Base-by-base conservation (phyloP, 306 rosid species). In the Pyrus betulifolia region DNA sequence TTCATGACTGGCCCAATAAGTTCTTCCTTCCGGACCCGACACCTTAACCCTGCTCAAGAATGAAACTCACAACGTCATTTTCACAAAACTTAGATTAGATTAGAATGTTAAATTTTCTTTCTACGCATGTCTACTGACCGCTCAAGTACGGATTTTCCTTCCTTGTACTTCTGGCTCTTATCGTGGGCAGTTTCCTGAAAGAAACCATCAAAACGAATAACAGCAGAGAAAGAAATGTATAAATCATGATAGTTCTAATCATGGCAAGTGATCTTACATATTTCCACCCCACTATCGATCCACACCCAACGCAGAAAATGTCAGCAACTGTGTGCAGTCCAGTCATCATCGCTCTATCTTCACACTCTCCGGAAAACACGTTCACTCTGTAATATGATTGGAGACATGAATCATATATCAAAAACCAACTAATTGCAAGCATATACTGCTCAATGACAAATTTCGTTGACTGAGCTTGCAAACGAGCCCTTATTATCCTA, bases 201-300 rank as follows among this genome's bases (percentile, higher is more conserved):
- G 67, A 65, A 84, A 76, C 76, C 83, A 80, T 74, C 82, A 78
- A 58, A 55, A 79, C 76, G 72, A 85, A 79, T 78, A 72, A 76
- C 75, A 76, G 73, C 70, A 64, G 67, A 57, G 85, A 75, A 57
- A 46, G 19, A 78, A 72, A 78, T n/a, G 28, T 4, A 69, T 15
- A 82, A 35, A 76, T 74, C 69, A 81, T 21, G 57, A 78, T 4
- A 13, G 11, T 38, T 77, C 35, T 59, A 67, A 70, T 83, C 75
- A 74, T 82, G 84, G 45, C 70, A 84, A 73, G 30, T 76, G 63
- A 68, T 89, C 97, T 88, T 91, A 93, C 98, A 85, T 93, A 93
- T 89, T 84, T 89, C 98, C 97, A 93, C 72, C 96, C 98, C 70
- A 93, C 88, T 66, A 91, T 87, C 8, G 98, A 93, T 82, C 97